These are phyloP conservation scores for Cyclocybe cylindracea DNA, from an alignment of 768 basidiomycete species.

Conservation along the genomic window DNA sequence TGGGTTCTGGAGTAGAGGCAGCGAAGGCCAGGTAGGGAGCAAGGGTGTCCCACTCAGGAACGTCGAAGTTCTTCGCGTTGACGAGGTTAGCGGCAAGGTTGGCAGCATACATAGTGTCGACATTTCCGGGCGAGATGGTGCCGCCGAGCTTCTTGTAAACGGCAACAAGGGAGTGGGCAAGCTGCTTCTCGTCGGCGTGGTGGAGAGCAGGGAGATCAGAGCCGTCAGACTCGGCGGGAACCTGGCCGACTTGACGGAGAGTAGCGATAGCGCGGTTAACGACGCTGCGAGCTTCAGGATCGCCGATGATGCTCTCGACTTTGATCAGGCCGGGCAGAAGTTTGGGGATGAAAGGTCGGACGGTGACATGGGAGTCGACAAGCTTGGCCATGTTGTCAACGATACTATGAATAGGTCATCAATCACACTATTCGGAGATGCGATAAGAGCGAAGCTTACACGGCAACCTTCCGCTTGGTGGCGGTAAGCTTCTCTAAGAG, in stretches of 20 bases:
- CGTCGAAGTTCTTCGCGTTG: conserved; percentile 91
- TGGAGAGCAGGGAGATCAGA: conserved; percentile 89
- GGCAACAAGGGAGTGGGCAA: conserved; percentile 64
- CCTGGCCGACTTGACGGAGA: conserved; percentile 92
- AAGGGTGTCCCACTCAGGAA: conserved; percentile 83
- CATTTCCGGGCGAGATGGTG: conserved; percentile 57
- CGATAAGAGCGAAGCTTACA: conserved; percentile 54
- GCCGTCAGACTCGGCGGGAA: conserved; percentile 81
- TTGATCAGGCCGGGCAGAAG: conserved; percentile 95
- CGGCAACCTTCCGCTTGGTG: conserved; percentile 96
- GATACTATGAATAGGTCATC: conserved; percentile 54
- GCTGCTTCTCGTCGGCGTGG: conserved; percentile 66
- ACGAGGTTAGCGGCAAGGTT: conserved; percentile 84
- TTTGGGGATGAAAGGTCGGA: conserved; percentile 96
- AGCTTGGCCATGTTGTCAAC: conserved; percentile 99
- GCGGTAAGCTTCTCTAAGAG: conserved; percentile 92
- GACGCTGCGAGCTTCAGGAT: conserved; percentile 96
- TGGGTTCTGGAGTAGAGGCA: conserved; percentile 62
- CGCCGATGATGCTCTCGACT: conserved; percentile 92
- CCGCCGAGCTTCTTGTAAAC: conserved; percentile 86
- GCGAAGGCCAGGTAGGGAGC: conserved; percentile 75
- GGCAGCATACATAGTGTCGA: conserved; percentile 68
- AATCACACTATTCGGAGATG: conserved; percentile 17
- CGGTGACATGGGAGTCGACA: conserved; percentile 92
- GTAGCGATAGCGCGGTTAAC: conserved; percentile 91